Percentiles rank a stretch among this genome's conserved stretches.
These are phyloP conservation scores for Tolypocladium guangdongense DNA, from an alignment of 2,329 filamentous ascomycete genomes.

Conservation along the genomic window DNA sequence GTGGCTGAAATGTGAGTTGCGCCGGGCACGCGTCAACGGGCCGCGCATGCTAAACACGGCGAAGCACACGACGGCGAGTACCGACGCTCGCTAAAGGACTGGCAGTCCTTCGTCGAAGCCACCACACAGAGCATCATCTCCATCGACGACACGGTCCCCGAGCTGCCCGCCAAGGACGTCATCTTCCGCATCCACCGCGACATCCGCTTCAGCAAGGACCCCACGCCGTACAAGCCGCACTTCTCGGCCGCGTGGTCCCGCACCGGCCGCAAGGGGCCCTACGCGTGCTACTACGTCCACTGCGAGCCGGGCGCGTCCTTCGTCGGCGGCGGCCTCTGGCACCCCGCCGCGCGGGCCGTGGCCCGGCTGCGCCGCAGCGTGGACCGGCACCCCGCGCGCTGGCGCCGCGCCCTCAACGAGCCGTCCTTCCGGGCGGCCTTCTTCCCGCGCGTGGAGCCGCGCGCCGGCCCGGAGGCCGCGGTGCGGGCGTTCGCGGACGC, in stretches of 20 bases:
- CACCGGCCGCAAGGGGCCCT: constrained; percentile 76
- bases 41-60: background rate
- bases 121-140: constrained; percentile 61
- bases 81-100: constrained; percentile 67
- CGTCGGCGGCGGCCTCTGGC: constrained; percentile 74
- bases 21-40: background rate
- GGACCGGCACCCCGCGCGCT: constrained; percentile 57
- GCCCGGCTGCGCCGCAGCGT: constrained; percentile 61
- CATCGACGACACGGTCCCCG: constrained; percentile 71
- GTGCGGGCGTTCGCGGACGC: constrained; percentile 58
- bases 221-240: constrained; percentile 81
- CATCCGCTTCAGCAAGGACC: constrained; percentile 72
- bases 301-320: constrained; percentile 62
- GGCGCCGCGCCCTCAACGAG: constrained; percentile 57
- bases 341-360: constrained; percentile 58
- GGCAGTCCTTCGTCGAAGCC: constrained; percentile 64
- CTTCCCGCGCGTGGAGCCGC: constrained; percentile 32
- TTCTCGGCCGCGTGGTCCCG: constrained; percentile 82
- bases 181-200: constrained; percentile 84
- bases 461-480: constrained; percentile 36
- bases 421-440: constrained; percentile 52
- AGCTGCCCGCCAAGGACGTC: constrained; percentile 75
- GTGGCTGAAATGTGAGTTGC: constrained; percentile 46
- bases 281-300: constrained; percentile 83
- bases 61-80: constrained; percentile 72